These are phyloP conservation scores for Fusarium robinianum DNA, from an alignment of 2,329 filamentous ascomycete genomes.

Conservation along the genomic window DNA sequence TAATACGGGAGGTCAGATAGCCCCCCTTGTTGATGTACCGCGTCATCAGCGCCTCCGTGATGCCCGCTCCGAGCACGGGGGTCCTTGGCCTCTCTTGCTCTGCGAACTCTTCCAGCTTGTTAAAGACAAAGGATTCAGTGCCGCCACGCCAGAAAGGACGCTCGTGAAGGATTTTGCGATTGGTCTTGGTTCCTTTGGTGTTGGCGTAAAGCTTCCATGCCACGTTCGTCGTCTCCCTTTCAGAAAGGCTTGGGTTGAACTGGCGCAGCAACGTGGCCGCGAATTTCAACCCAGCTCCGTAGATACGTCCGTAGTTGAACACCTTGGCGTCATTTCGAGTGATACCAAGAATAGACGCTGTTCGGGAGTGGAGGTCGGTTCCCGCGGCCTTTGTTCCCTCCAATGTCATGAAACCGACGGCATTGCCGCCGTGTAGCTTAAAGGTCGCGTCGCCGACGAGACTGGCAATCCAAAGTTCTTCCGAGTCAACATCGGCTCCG, in stretches of 20 bases:
- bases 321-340: constrained; percentile 95
- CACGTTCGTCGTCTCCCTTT: constrained; percentile 74
- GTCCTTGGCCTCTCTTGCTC: constrained; percentile 91
- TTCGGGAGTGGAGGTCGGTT: constrained; percentile 93
- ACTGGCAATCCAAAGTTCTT: constrained; percentile 98
- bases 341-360: constrained; percentile 88
- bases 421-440: constrained; percentile 92
- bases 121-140: constrained; percentile 97
- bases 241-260: constrained; percentile 85
- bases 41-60: constrained; percentile 91
- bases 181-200: constrained; percentile 89
- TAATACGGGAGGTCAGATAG: constrained; percentile 95
- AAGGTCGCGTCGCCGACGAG: constrained; percentile 94
- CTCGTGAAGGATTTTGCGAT: constrained; percentile 70
- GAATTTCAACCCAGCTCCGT: constrained; percentile 95
- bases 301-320: constrained; percentile 98
- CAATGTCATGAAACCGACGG: constrained; percentile 98
- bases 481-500: constrained; percentile 94
- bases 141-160: constrained; percentile 91
- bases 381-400: constrained; percentile 94
- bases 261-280: constrained; percentile 87
- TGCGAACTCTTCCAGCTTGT: constrained; percentile 96
- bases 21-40: constrained; percentile 85
- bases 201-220: constrained; percentile 82
- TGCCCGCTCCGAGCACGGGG: constrained; percentile 90